Evolutionary conservation across 768 basidiomycete species (phyloP).

Genomic region (Tylopilus plumbeoviolaceoides): DNA sequence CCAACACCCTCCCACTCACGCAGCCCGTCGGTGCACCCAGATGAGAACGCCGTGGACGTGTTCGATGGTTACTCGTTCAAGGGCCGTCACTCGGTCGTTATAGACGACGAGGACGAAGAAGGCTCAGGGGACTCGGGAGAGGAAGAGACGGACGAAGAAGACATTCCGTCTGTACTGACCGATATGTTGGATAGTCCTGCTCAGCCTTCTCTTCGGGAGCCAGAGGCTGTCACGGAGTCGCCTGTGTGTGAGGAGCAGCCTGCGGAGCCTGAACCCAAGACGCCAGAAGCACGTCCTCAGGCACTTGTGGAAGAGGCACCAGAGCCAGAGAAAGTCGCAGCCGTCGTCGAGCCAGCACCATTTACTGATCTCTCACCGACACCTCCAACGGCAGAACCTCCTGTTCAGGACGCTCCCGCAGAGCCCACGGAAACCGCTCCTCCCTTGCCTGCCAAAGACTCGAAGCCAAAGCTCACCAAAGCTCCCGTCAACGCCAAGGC

Average conservation of each 20-base stretch:
- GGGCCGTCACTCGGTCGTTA: slow-evolving; percentile 73
- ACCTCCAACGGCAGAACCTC: slow-evolving; percentile 12
- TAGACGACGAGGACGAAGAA: slow-evolving; percentile 64
- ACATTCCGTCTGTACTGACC: slow-evolving; percentile 25
- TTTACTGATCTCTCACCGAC: slow-evolving; percentile 14
- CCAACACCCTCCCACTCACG: slow-evolving; percentile 80
- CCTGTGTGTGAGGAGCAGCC: slow-evolving; percentile 29
- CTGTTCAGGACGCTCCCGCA: not conserved
- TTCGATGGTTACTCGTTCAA: slow-evolving; percentile 96
- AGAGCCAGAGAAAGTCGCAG: slow-evolving; percentile 11
- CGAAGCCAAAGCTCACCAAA: slow-evolving; percentile 27
- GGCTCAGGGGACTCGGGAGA: slow-evolving; percentile 32
- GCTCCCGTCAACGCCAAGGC: slow-evolving; percentile 12
- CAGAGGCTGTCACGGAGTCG: slow-evolving; percentile 35
- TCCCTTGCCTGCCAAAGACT: slow-evolving; percentile 30
- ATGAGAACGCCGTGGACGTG: slow-evolving; percentile 57
- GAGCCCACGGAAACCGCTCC: slow-evolving; percentile 24
- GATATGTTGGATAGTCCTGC: slow-evolving; percentile 19
- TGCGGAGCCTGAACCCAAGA: slow-evolving; percentile 63
- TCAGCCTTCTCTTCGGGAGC: slow-evolving; percentile 26
- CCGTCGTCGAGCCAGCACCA: slow-evolving; percentile 15
- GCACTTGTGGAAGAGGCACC: slow-evolving; percentile 29
- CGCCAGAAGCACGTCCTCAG: slow-evolving; percentile 62
- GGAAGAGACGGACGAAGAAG: slow-evolving; percentile 37
- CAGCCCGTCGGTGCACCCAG: slow-evolving; percentile 60